Percentiles rank a stretch among this genome's conserved stretches.
Evolutionary conservation across 1,139 yeast genomes (phyloP).

Genomic region (Starmera stellimalicola): DNA sequence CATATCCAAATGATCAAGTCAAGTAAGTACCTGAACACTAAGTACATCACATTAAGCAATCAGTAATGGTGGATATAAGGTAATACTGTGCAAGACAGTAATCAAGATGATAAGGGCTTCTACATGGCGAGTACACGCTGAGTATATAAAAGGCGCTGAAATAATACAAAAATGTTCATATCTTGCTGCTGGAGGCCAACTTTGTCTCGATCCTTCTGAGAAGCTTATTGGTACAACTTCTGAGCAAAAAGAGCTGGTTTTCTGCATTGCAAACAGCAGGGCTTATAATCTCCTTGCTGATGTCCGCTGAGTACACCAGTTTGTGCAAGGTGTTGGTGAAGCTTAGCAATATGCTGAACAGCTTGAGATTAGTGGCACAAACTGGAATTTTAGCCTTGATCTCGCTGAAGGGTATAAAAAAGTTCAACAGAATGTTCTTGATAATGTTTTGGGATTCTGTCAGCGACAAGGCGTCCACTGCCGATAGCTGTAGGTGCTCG

Average conservation of each 20-base stretch:
- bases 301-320: slow-evolving; percentile 13
- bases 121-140: too few relatives aligned
- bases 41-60: too few relatives aligned
- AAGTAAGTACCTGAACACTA: too few relatives aligned
- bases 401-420: slow-evolving; percentile 12
- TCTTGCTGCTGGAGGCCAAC: too few relatives aligned
- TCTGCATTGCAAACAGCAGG: too few relatives aligned
- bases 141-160: too few relatives aligned
- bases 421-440: slow-evolving; percentile 16
- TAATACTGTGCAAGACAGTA: too few relatives aligned
- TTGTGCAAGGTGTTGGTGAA: slow-evolving; percentile 15
- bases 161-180: too few relatives aligned
- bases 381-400: slow-evolving; percentile 8
- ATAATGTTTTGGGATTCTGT: slow-evolving; percentile 13
- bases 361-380: slow-evolving; percentile 4
- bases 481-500: slow-evolving; percentile 10
- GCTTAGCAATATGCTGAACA: slow-evolving; percentile 8
- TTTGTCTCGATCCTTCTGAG: slow-evolving; percentile 11
- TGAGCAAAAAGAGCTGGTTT: slow-evolving; percentile 5
- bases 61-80: too few relatives aligned
- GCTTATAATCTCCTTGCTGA: slow-evolving; percentile 5
- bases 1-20: too few relatives aligned
- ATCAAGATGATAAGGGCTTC: too few relatives aligned
- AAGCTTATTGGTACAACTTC: slow-evolving; percentile 13
- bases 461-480: slow-evolving; percentile 12